Evolutionary conservation across 2,329 filamentous ascomycete genomes (phyloP).

Genomic region (Cordyceps javanica): DNA sequence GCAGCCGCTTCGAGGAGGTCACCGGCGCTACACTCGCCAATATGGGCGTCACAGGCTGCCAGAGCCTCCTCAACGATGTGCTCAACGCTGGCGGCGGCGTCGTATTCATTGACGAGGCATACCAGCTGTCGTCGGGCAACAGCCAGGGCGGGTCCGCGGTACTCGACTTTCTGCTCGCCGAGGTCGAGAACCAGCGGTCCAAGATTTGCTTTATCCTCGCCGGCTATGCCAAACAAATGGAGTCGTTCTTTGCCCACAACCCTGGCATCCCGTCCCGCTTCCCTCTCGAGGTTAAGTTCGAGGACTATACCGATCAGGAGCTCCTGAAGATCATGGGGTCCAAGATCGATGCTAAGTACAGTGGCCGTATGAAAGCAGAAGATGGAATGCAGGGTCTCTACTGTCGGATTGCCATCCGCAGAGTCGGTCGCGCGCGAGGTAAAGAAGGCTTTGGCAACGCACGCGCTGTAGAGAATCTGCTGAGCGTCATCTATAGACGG

Average conservation of each 20-base stretch:
- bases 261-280: slow-evolving; percentile 65
- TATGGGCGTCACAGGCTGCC: slow-evolving; percentile 51
- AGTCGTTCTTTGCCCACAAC: slow-evolving; percentile 69
- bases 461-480: slow-evolving; percentile 57
- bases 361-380: slow-evolving; percentile 51
- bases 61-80: slow-evolving; percentile 44
- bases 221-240: slow-evolving; percentile 70
- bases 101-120: slow-evolving; percentile 74
- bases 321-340: slow-evolving; percentile 54
- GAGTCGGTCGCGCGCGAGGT: slow-evolving; percentile 57
- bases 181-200: slow-evolving; percentile 65
- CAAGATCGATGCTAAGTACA: slow-evolving; percentile 49
- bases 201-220: slow-evolving; percentile 68
- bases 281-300: slow-evolving; percentile 58
- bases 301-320: slow-evolving; percentile 62
- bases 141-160: slow-evolving; percentile 54
- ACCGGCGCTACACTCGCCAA: slow-evolving; percentile 62
- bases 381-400: slow-evolving; percentile 55
- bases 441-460: slow-evolving; percentile 69
- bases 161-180: slow-evolving; percentile 64
- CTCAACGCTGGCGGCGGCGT: slow-evolving; percentile 57
- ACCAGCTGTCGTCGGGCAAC: slow-evolving; percentile 60
- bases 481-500: slow-evolving; percentile 47
- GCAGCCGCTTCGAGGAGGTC: slow-evolving; percentile 55
- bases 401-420: slow-evolving; percentile 53